A percentile compares a stretch with the other conserved stretches of the same genome.
phyloP scores from a whole-genome alignment of 73 alveolate species.

The Tetrahymena borealis region DNA sequence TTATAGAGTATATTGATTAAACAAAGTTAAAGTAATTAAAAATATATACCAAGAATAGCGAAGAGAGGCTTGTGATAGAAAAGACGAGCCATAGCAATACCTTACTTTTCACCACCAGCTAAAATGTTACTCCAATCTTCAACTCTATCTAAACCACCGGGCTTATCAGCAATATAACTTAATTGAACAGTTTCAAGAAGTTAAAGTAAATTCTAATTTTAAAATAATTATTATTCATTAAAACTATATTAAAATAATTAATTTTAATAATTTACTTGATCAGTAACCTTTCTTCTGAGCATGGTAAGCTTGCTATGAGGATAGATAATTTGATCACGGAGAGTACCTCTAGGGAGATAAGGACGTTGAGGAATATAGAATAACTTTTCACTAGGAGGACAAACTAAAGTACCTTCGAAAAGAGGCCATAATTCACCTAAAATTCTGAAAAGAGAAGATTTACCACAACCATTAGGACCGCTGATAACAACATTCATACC shows the following conservation, averaged over 20 bases:
- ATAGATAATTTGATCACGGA: slow-evolving; percentile 83
- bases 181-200: slow-evolving; percentile 64
- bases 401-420: slow-evolving; percentile 69
- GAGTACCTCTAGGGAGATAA: slow-evolving; percentile 85
- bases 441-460: slow-evolving; percentile 83
- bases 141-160: slow-evolving; percentile 67
- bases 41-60: slow-evolving; percentile 68
- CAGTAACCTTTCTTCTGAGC: slow-evolving; percentile 27
- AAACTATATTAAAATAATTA: no score
- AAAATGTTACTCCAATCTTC: slow-evolving; percentile 86
- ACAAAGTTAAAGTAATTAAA: neutral
- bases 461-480: slow-evolving; percentile 96
- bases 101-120: slow-evolving; percentile 89
- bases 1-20: neutral
- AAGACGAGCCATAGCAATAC: slow-evolving; percentile 91
- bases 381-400: slow-evolving; percentile 66
- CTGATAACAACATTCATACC: slow-evolving; percentile 81
- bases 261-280: neutral
- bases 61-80: slow-evolving; percentile 84
- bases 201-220: slow-evolving; percentile 42
- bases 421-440: slow-evolving; percentile 93
- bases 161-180: slow-evolving; percentile 67
- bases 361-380: slow-evolving; percentile 93
- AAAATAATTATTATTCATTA: neutral
- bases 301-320: slow-evolving; percentile 65